phyloP scores from a whole-genome alignment of 2,329 filamentous ascomycete genomes.

The Ceratocystis cubensis region DNA sequence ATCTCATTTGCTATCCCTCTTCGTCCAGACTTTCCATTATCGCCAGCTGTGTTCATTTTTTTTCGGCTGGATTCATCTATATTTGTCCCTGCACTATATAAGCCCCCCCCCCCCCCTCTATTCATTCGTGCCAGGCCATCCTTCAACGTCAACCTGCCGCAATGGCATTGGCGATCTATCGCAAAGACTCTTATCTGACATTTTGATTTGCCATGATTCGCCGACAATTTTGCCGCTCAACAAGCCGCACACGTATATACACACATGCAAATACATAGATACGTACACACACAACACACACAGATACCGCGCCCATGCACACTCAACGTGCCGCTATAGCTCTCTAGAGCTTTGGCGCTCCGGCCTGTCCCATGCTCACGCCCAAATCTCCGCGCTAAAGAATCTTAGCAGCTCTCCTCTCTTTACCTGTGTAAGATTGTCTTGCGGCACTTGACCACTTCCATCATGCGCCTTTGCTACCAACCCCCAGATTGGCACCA shows the following conservation, averaged over 20 bases:
- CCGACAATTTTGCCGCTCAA: constrained; percentile 4
- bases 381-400: background rate
- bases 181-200: constrained; percentile 2
- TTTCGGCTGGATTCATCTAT: background rate
- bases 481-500: constrained; percentile 7
- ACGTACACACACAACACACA: background rate
- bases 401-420: background rate
- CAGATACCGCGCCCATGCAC: background rate
- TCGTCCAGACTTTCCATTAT: background rate
- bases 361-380: background rate
- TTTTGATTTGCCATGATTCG: constrained; percentile 11
- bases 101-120: background rate
- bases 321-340: background rate
- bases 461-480: background rate
- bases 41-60: background rate
- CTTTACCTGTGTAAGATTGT: background rate
- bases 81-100: constrained; percentile 2
- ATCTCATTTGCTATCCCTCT: background rate
- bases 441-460: background rate
- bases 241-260: background rate
- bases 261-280: background rate
- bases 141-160: background rate
- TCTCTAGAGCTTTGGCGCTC: background rate
- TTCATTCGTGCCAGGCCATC: background rate
- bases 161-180: background rate